phyloP scores from a whole-genome alignment of 1,284 basidiomycete genomes.

The Boletellus deceptivus region DNA sequence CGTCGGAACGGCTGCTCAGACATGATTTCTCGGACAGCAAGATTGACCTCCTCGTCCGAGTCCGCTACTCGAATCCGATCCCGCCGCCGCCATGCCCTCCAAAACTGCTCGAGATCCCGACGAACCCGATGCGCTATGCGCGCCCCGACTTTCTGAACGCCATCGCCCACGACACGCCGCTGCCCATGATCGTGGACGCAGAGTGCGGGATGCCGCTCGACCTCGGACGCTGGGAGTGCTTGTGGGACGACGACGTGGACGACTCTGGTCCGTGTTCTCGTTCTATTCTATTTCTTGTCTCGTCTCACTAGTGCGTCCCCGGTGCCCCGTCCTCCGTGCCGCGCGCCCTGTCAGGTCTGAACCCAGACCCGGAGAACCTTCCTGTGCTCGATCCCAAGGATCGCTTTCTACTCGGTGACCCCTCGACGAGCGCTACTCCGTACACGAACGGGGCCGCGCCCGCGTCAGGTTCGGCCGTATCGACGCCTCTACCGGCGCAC shows the following conservation, averaged over 20 bases:
- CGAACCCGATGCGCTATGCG: slow-evolving; percentile 82
- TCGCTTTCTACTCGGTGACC: slow-evolving; percentile 63
- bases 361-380: slow-evolving; percentile 60
- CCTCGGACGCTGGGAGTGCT: slow-evolving; percentile 74
- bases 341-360: slow-evolving; percentile 47
- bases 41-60: slow-evolving; percentile 86
- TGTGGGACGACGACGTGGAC: slow-evolving; percentile 78
- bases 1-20: too few relatives aligned
- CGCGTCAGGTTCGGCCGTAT: slow-evolving; percentile 33
- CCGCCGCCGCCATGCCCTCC: slow-evolving; percentile 94
- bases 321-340: background rate
- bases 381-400: slow-evolving; percentile 73
- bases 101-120: slow-evolving; percentile 86
- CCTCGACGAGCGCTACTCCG: slow-evolving; percentile 43
- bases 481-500: slow-evolving; percentile 51
- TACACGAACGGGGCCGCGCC: slow-evolving; percentile 43
- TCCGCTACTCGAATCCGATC: slow-evolving; percentile 90
- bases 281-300: background rate
- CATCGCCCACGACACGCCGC: slow-evolving; percentile 73
- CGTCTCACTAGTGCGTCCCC: background rate
- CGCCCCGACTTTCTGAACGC: slow-evolving; percentile 80
- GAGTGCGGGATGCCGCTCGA: slow-evolving; percentile 95
- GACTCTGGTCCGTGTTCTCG: slow-evolving; percentile 54
- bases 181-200: slow-evolving; percentile 93
- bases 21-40: slow-evolving; percentile 43